Base-by-base conservation (phyloP, 2,329 filamentous ascomycete genomes). In the Cordyceps fumosorosea region DNA sequence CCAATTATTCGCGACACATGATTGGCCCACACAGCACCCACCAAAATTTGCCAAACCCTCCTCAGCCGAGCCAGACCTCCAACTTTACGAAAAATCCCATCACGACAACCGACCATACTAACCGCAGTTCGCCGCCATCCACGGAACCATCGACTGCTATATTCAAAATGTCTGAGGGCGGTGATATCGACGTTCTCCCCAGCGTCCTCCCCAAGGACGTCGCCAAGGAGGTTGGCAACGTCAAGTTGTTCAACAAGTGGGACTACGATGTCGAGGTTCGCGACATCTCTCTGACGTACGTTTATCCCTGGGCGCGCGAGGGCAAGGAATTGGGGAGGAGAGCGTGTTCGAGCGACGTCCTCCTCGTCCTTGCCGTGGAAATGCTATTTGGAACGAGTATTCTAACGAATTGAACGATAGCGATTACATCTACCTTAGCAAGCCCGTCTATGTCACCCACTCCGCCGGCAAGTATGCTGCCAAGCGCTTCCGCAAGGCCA, bases 401-500 rank as follows among this genome's bases (percentile, higher is more conserved):
- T 69, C 75, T 77, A 71, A 77, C 68, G 65, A 66, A 66, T 69
- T 66, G 64, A 63, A 67, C 67, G 65, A 74, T 72, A 99, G 95
- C 85, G 95, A 99, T 81, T 99, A 99, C 87, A 95, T 99, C 81
- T 95, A 97, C 83, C 96, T 99, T 86, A 92, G 95, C 80, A 89
- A 93, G 73, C 95, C 95, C 75, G 95, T 98, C 85, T 99, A 98
- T 85, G 88, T 97, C 82, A 92, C 95, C 79, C 95, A 99, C 88
- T 96, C 93, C 71, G 95, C 96, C 76, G 95, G 95, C 79, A 91
- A 93, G 79, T 99, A 96, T 88, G 95, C 95, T 78, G 87, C 89
- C 83, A 99, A 99, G 92, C 90, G 96, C 78, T 99, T 99, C 91
- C 91, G 95, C 86, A 99, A 99, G 89, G 95, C 96, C 79, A 96